Percentiles rank a stretch among this genome's conserved stretches.
phyloP scores from a whole-genome alignment of 371 early-diverging fungal genomes.

The Mucor irregularis region DNA sequence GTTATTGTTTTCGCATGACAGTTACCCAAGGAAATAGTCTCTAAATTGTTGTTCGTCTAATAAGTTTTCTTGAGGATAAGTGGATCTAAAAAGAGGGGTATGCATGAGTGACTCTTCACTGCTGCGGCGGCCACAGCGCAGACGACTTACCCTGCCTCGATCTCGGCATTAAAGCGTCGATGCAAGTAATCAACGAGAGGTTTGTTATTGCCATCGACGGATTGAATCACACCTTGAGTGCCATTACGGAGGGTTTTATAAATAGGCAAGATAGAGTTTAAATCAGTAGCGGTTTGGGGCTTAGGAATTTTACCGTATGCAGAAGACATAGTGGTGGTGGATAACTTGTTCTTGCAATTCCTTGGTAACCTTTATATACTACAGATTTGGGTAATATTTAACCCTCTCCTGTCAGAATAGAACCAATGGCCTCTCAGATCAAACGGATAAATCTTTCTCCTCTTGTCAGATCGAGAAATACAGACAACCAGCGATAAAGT shows the following conservation, averaged over 20 bases:
- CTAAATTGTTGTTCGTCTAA: constrained; percentile 52
- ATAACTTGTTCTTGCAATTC: too few species aligned
- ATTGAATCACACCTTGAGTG: constrained; percentile 26
- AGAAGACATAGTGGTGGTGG: constrained; percentile 66
- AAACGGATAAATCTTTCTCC: too few species aligned
- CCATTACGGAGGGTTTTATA: constrained; percentile 38
- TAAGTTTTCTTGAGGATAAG: constrained; percentile 71
- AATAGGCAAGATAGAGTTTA: constrained; percentile 49
- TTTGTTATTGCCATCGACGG: constrained; percentile 27
- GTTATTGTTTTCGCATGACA: too few species aligned
- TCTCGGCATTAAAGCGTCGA: constrained; percentile 63
- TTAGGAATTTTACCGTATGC: constrained; percentile 65
- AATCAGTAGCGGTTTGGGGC: constrained; percentile 24
- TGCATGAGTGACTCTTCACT: too few species aligned
- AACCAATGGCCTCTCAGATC: too few species aligned
- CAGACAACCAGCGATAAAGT: too few species aligned
- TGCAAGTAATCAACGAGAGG: constrained; percentile 49
- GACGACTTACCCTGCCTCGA: constrained; percentile 62
- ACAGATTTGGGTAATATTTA: too few species aligned
- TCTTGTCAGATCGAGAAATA: too few species aligned
- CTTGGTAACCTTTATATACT: too few species aligned
- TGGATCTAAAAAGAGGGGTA: constrained; percentile 48
- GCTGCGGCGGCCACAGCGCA: too few species aligned
- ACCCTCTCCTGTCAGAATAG: too few species aligned
- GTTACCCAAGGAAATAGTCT: constrained; percentile 55